Evolutionary conservation across 192 early-diverging fungal species (phyloP), one percentile per base, ranked within the genome.

Genomic region (Backusella luteola): DNA sequence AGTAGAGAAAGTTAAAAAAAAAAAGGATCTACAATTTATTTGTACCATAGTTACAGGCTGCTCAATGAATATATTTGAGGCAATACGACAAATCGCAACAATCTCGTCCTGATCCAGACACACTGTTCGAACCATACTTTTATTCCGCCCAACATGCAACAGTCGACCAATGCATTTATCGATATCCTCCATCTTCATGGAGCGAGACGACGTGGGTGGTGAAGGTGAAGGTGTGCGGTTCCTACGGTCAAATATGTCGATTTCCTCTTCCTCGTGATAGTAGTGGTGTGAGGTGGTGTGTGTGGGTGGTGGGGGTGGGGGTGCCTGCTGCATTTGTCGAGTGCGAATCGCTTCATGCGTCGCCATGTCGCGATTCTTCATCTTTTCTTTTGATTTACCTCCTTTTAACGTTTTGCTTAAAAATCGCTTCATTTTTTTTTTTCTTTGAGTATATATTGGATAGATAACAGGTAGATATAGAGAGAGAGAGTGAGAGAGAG

Each of bases 101-200:
- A 98, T 93, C 81, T 96, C 95, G 21, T 90, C 89, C 83, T 95
- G 96, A 74, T 92, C 93, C 34, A 98, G 77, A 75, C 94, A 95
- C 56, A 96, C 88, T 35, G 80, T 80, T 77, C 95, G 96, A 35
- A 88, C 23, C n/a, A 74, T 44, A 36, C 74, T 79, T 1, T 19
- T 23, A 19, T 42, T 59, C 14, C 36, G 39, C 11, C 78, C 78
- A 5, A 71, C 78, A 41, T 69, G 6, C 26, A 79, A 52, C 0
- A 79, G 68, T 46, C 73, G 23, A n/a, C 70, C 52, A 23, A 79
- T 79, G 59, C 78, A 79, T 41, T 68, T 46, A 52, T 79, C 78
- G 32, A 79, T 79, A 35, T 79, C 78, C 2, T 35, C 68, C 23
- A 63, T 63, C 4, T 14, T 63, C 23, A 63, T 29, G 3, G 56